These are phyloP conservation scores for Aspergillus phoenicis DNA, from an alignment of 2,329 filamentous ascomycete genomes.

Conservation along the genomic window DNA sequence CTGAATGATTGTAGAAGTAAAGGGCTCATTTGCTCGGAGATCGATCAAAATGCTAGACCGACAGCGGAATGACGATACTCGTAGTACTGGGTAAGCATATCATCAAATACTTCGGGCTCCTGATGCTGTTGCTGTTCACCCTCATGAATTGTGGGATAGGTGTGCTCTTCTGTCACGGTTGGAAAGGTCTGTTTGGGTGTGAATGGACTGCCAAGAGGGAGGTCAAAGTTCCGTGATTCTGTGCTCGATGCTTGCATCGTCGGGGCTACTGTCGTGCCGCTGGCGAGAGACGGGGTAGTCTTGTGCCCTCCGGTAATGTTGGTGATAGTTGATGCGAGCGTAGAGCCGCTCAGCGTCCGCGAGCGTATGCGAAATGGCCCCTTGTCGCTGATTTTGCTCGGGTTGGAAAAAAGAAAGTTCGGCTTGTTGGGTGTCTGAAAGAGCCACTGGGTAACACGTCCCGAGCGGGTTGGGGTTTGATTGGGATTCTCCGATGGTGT, in stretches of 20 bases:
- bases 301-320: conserved; percentile 24
- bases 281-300: conserved; percentile 34
- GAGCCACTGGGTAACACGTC: conserved; percentile 36
- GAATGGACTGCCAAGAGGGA: conserved; percentile 10
- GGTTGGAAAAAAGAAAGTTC: conserved; percentile 13
- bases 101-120: conserved; percentile 12
- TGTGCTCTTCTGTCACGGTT: conserved; percentile 18
- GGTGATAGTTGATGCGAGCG: conserved; percentile 33
- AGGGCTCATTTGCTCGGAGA: neutral
- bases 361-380: conserved; percentile 31
- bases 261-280: conserved; percentile 24
- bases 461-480: conserved; percentile 26
- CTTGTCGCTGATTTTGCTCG: conserved; percentile 23
- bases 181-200: conserved; percentile 6
- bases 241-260: conserved; percentile 19
- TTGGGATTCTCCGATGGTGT: conserved; percentile 13
- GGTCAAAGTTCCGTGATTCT: conserved; percentile 10
- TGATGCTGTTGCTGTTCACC: conserved; percentile 20
- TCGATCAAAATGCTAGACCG: conserved; percentile 35
- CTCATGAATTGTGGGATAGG: conserved; percentile 20
- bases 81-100: conserved; percentile 16
- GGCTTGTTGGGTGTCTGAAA: conserved; percentile 22
- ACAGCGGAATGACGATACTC: conserved; percentile 30
- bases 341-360: conserved; percentile 42
- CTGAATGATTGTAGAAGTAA: neutral